Evolutionary conservation across 129 eudicot species (phyloP).

Genomic region (Smallanthus sonchifolius): DNA sequence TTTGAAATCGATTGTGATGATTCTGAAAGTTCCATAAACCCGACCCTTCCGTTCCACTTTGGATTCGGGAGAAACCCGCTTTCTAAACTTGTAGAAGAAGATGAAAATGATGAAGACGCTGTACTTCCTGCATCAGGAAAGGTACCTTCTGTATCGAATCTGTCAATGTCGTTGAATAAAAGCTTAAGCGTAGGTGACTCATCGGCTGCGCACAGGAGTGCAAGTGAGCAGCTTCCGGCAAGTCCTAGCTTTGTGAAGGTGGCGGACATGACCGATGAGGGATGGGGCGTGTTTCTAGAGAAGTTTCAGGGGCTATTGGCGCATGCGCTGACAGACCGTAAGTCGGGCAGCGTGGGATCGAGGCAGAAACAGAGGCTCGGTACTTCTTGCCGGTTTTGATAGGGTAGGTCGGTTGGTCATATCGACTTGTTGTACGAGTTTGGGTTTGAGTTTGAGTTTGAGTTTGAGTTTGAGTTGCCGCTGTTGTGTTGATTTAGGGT

Average conservation of each 20-base stretch:
- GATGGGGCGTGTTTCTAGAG: constrained; percentile 74
- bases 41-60: constrained; percentile 25
- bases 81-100: constrained; percentile 61
- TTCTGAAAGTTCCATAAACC: constrained; percentile 29
- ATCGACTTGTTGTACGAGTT: constrained; percentile 15
- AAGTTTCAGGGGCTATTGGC: constrained; percentile 62
- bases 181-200: constrained; percentile 50
- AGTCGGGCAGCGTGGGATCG: constrained; percentile 52
- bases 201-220: constrained; percentile 75
- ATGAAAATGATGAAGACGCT: constrained; percentile 15
- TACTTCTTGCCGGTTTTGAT: constrained; percentile 98
- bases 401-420: constrained; percentile 16
- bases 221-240: constrained; percentile 76
- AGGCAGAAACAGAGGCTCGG: constrained; percentile 91
- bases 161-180: constrained; percentile 58
- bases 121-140: constrained; percentile 17
- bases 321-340: constrained; percentile 60
- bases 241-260: constrained; percentile 76
- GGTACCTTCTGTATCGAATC: constrained; percentile 30
- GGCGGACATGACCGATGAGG: constrained; percentile 78
- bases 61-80: constrained; percentile 60
- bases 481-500: constrained; percentile 23
- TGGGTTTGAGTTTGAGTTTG: constrained; percentile 24
- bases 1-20: constrained; percentile 73
- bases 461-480: constrained; percentile 20